Evolutionary conservation across 2,329 filamentous ascomycete genomes (phyloP), one percentile per base, ranked within the genome.

Genomic region (Aureobasidium sp.): DNA sequence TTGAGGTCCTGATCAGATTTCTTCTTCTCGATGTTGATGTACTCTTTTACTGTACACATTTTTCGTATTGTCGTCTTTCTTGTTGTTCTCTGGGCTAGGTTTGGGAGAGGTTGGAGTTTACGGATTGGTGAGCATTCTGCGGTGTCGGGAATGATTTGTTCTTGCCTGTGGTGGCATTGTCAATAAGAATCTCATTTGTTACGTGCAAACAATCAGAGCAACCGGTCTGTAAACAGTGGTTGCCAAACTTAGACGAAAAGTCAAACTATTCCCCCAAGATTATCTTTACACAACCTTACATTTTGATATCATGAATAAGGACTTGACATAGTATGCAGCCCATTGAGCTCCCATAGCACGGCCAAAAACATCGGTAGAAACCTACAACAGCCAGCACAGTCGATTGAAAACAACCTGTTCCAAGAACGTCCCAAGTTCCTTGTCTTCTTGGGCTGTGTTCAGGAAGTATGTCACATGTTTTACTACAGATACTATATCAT

Each of bases 1-100:
- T 82, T 90, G 60, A 86, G 36, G 30, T 15, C 29, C 1, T 30
- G 6, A 3, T 11, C 1, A 21, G 13, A 27, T 0, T 0, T 34
- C 16, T 27, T 34, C 3, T 50, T 50, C 30, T 39, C 25, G 15
- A 29, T 59, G 54, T 59, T n/a, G 34, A 34, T 59, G 16, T 9
- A 15, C 15, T 32, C 25, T n/a, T 32, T 48, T 42, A 36, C 25
- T 50, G 45, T 59, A 59, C 45, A 59, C 44, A 41, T 25, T 48
- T 44, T 37, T 45, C 37, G 39, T 47, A 34, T 39, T 36, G 16
- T 45, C 45, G 16, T 15, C 8, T 39, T 21, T 36, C 9, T 48
- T 39, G 34, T 53, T 53, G 50, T n/a, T 29, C 11, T 29, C 11
- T 59, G 32, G 21, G 32, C 9, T 34, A 11, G n/a, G 53, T 30